These are phyloP conservation scores for Nakazawaea populi DNA, from an alignment of 805 yeast species.

Conservation along the genomic window DNA sequence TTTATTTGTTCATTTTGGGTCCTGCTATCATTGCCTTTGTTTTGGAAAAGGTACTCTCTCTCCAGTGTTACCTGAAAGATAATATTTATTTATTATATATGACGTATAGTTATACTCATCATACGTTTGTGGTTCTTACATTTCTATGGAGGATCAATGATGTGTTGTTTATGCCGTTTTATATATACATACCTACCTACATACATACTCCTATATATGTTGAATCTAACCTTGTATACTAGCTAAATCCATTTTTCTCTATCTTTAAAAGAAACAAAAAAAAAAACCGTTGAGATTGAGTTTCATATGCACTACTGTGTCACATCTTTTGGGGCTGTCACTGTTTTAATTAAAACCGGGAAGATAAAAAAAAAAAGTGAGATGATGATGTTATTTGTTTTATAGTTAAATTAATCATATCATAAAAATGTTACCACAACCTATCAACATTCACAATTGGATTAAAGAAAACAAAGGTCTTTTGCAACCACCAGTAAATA, in stretches of 20 bases:
- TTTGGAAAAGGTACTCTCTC: not conserved
- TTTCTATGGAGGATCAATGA: no score
- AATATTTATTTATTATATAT: not conserved
- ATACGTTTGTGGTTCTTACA: no score
- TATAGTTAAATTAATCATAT: not conserved
- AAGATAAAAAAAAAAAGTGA: not conserved
- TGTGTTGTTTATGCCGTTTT: not conserved
- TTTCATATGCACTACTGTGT: no score
- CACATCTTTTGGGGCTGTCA: no score
- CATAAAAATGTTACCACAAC: constrained; percentile 45
- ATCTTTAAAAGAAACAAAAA: no score
- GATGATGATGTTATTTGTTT: not conserved
- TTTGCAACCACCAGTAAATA: constrained; percentile 88
- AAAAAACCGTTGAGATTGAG: no score
- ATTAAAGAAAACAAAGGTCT: constrained; percentile 67
- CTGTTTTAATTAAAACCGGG: no score
- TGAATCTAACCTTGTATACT: no score
- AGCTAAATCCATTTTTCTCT: not conserved
- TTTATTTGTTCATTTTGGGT: not conserved
- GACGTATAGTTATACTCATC: not conserved
- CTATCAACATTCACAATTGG: constrained; percentile 80
- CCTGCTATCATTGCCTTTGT: not conserved
- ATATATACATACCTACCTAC: not conserved
- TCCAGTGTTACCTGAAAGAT: not conserved
- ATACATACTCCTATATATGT: not conserved